A percentile compares a stretch with the other conserved stretches of the same genome.
phyloP scores from a whole-genome alignment of 306 rosid genomes.

The Prosopis cineraria region DNA sequence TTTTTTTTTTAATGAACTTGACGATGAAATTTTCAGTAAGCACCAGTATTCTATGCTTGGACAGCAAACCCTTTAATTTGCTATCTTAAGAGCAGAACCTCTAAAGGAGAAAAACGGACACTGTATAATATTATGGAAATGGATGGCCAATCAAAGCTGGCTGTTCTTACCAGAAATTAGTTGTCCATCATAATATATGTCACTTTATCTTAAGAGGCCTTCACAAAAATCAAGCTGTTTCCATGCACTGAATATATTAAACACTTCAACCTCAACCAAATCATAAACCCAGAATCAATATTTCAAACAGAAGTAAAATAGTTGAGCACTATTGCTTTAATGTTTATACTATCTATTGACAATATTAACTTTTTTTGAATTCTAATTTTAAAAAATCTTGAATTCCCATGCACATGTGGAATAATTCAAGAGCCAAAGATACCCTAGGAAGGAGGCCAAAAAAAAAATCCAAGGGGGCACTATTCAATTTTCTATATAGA shows the following conservation, averaged over 20 bases:
- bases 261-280: neutral
- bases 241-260: neutral
- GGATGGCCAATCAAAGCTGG: slow-evolving; percentile 27
- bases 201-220: neutral
- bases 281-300: neutral
- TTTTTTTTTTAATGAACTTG: too few species aligned
- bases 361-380: neutral
- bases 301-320: neutral
- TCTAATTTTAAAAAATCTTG: too few species aligned
- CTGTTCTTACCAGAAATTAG: too few species aligned
- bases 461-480: too few species aligned
- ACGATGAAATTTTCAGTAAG: slow-evolving; percentile 23
- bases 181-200: neutral
- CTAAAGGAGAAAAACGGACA: slow-evolving; percentile 3
- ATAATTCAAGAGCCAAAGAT: neutral
- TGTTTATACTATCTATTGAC: neutral
- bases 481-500: slow-evolving; percentile 23
- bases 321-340: neutral
- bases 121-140: neutral
- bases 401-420: neutral
- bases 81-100: slow-evolving; percentile 13
- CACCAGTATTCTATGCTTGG: slow-evolving; percentile 23
- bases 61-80: neutral
- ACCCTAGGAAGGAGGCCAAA: neutral
- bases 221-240: neutral